These are phyloP conservation scores for Colletotrichum euphorbiae DNA, from an alignment of 2,329 filamentous ascomycete species.

Conservation along the genomic window DNA sequence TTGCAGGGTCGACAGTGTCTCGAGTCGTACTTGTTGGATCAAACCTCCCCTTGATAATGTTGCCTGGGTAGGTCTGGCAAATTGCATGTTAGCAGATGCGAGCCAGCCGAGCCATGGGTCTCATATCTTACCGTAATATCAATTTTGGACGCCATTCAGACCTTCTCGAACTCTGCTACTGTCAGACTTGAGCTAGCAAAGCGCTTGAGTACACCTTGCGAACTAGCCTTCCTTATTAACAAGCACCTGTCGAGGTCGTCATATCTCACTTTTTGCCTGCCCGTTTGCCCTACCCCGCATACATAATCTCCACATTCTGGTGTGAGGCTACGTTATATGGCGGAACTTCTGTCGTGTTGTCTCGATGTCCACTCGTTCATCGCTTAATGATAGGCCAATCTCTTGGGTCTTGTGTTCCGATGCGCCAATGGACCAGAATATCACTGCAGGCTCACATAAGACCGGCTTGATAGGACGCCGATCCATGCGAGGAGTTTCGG, in stretches of 20 bases:
- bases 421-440: background rate
- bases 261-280: too few relatives aligned
- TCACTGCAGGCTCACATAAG: background rate
- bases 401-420: background rate
- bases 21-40: conserved; percentile 37
- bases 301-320: too few relatives aligned
- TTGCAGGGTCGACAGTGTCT: conserved; percentile 48
- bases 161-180: too few relatives aligned
- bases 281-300: too few relatives aligned
- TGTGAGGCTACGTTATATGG: too few relatives aligned
- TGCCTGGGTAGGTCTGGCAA: conserved; percentile 27
- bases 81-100: background rate
- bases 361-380: too few relatives aligned
- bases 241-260: too few relatives aligned
- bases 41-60: conserved; percentile 44
- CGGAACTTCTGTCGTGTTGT: too few relatives aligned
- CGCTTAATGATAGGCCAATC: too few relatives aligned
- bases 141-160: background rate
- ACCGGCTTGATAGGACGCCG: background rate
- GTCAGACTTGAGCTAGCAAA: too few relatives aligned
- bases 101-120: fast-evolving
- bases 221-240: background rate
- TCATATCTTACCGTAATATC: background rate
- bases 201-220: background rate
- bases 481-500: background rate